A percentile compares a stretch with the other conserved stretches of the same genome.
Conservation (phyloP, 352 stramenopile species). For the Phytophthora sansomeana region DNA sequence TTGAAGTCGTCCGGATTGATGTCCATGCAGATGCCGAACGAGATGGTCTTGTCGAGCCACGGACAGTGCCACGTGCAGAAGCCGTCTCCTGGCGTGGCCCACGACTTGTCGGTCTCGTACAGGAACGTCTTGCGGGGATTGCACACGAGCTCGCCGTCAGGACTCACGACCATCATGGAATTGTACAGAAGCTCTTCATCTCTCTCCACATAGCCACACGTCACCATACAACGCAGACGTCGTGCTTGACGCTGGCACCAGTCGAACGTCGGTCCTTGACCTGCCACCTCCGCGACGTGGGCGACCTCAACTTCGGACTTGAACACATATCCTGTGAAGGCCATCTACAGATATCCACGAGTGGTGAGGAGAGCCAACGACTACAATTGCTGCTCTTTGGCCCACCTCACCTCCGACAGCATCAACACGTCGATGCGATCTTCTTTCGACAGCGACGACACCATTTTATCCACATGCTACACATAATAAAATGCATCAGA, state of each 20-base stretch:
- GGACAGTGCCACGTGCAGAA: slow-evolving; percentile 80
- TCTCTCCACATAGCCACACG: slow-evolving; percentile 77
- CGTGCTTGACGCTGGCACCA: slow-evolving; percentile 76
- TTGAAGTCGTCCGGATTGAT: slow-evolving; percentile 89
- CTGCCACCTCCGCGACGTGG: slow-evolving; percentile 69
- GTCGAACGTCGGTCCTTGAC: slow-evolving; percentile 58
- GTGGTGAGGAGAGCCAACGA: too few species aligned
- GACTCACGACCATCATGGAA: slow-evolving; percentile 83
- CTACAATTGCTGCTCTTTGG: neutral
- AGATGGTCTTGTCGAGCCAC: slow-evolving; percentile 81
- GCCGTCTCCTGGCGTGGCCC: slow-evolving; percentile 67
- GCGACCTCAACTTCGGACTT: slow-evolving; percentile 56
- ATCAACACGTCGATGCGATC: slow-evolving; percentile 78
- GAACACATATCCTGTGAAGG: slow-evolving; percentile 87
- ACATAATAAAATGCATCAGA: neutral
- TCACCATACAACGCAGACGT: slow-evolving; percentile 70
- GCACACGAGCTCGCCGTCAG: slow-evolving; percentile 67
- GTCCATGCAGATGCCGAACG: slow-evolving; percentile 92
- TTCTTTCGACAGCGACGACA: slow-evolving; percentile 49
- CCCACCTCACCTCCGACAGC: slow-evolving; percentile 67
- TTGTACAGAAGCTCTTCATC: slow-evolving; percentile 65
- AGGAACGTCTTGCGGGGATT: slow-evolving; percentile 86
- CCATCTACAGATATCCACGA: slow-evolving; percentile 76
- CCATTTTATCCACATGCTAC: slow-evolving; percentile 72
- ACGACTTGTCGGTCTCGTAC: slow-evolving; percentile 87